Evolutionary conservation across 140 eudicot species (phyloP), one percentile per base, ranked within the genome.

Genomic region (Stevia rebaudiana): DNA sequence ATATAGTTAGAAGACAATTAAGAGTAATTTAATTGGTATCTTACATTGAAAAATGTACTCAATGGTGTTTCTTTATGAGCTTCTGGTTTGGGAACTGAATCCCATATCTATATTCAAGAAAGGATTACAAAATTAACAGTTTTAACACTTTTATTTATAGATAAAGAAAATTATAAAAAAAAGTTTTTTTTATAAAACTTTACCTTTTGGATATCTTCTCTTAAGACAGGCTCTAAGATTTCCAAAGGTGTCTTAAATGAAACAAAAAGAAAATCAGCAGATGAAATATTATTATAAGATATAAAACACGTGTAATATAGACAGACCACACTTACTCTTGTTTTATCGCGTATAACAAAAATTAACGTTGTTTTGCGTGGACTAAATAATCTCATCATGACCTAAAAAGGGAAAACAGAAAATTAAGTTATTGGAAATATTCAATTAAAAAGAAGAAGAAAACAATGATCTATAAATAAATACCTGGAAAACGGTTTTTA

Each of bases 401-500:
- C 96, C 96, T 88, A 78, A 46, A 69, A 13, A 59, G 21, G 35
- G 41, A 22, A 51, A 69, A 76, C 30, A 24, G 52, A n/a, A 68
- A 74, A 60, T 21, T 67, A 44, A 63, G 48, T 11, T n/a, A 50
- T 43, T 40, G 52, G 10, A 17, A 15, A 44, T 17, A 16, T 25
- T 0, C 25, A 31, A 16, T 16, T 8, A n/a, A 46, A 42, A 39
- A 15, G 22, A 11, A 36, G 21, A 35, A 16, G 7, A 18, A 50
- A 30, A 9, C 51, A 60, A 13, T 4, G 12, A 74, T 52, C 8
- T 49, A 31, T 35, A 49, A 17, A 66, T 37, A 5, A n/a, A 18
- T 77, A 83, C 99, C 92, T 92, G 97, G 61, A 92, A 92, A 18
- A 88, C 97, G 46, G 99, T 92, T 81, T 88, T 88, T 60, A 92